Evolutionary conservation across 2,329 filamentous ascomycete species (phyloP), one percentile per base, ranked within the genome.

Genomic region (Fusarium begoniae): DNA sequence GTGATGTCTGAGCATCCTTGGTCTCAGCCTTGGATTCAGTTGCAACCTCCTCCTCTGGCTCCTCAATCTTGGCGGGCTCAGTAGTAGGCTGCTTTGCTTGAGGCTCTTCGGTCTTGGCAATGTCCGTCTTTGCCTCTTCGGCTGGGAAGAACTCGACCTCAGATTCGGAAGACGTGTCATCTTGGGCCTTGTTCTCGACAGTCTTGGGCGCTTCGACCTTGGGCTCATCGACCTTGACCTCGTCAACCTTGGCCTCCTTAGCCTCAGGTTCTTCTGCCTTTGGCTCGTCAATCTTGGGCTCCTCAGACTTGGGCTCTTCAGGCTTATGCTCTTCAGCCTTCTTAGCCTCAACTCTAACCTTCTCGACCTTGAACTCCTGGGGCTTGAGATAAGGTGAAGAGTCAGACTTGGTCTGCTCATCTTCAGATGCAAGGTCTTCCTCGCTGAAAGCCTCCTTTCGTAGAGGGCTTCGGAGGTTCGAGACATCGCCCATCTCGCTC

Each of bases 401-500:
- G n/a, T 70, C 69, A 26, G 50, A 60, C 57, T 77, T 75, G 14
- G 62, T 63, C 24, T 72, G 57, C 37, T 79, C 78, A 13, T 74
- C 79, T 14, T 77, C 73, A 38, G 70, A 73, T 32, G 61, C 56
- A 43, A 79, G 47, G 32, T 82, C 81, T 11, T 78, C 72, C 35
- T 82, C 81, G 55, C 73, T 79, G 63, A 89, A 90, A 2, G 87
- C 85, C 62, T 86, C 85, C 62, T 86, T 84, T 63, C 86, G 83
- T 11, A 88, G 79, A 20, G 89, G 88, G 75, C 87, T 90, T 74
- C 81, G 82, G 17, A 88, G 80, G 79, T 81, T 69, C 73, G 81
- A 77, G 6, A 93, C 81, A 84, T 96, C 81, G 83, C 93, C 85
- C 82, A 93, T 83, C 37, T 83, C 82, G 81, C 88, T 80, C 79